These are phyloP conservation scores for Nematodospora anomalae DNA, from an alignment of 1,139 yeast genomes.

Conservation along the genomic window DNA sequence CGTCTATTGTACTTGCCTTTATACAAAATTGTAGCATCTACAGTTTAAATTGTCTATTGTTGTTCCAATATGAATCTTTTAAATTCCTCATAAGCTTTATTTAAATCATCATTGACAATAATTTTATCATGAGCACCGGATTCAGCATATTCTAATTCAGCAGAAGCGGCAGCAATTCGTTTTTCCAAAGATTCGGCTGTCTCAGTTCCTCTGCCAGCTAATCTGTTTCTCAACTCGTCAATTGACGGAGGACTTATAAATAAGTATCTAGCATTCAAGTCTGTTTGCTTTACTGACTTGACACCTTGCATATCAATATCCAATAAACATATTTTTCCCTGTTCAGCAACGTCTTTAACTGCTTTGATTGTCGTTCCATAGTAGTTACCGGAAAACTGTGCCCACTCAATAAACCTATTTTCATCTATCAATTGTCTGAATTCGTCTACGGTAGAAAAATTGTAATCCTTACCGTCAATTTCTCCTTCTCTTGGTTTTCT, in stretches of 20 bases:
- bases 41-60: constrained; percentile 13
- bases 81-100: constrained; percentile 79
- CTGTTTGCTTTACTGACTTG: constrained; percentile 79
- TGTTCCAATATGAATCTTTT: constrained; percentile 65
- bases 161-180: constrained; percentile 82
- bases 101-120: constrained; percentile 89
- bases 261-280: constrained; percentile 78
- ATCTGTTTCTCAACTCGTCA: constrained; percentile 69
- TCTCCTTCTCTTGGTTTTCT: constrained; percentile 92
- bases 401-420: constrained; percentile 91
- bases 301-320: constrained; percentile 99
- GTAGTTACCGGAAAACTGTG: constrained; percentile 95
- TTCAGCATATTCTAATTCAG: constrained; percentile 84
- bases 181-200: constrained; percentile 78
- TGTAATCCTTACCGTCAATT: constrained; percentile 82
- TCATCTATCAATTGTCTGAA: constrained; percentile 75
- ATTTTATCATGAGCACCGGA: constrained; percentile 90
- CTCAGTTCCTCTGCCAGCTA: constrained; percentile 91
- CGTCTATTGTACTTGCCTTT: too few relatives aligned
- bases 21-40: too few relatives aligned
- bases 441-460: constrained; percentile 75
- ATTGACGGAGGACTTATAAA: constrained; percentile 92
- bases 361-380: constrained; percentile 91
- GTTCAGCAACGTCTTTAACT: constrained; percentile 68
- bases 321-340: constrained; percentile 76